Evolutionary conservation across 768 basidiomycete species (phyloP).

Genomic region (Rubroboletus satanas): DNA sequence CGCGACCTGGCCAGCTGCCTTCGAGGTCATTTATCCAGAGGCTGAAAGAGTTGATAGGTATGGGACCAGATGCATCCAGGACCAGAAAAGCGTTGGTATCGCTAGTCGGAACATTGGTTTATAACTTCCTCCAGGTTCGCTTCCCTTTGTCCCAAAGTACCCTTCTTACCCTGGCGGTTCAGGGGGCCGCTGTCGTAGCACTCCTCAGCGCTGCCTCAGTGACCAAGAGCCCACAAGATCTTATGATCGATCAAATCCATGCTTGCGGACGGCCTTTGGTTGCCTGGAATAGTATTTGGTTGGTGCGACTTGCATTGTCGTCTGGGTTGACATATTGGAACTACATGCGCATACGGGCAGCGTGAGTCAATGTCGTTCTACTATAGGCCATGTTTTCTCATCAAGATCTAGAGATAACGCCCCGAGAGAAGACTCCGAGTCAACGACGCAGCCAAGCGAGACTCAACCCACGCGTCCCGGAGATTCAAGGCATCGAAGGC

Average conservation of each 20-base stretch:
- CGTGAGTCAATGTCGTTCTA: conserved; percentile 19
- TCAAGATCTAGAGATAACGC: conserved; percentile 16
- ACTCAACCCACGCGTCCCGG: conserved; percentile 6
- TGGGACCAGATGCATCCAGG: conserved; percentile 49
- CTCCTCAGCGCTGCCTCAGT: conserved; percentile 47
- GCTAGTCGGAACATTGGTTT: conserved; percentile 47
- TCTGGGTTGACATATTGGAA: conserved; percentile 54
- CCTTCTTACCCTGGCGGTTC: conserved; percentile 3
- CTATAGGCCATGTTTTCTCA: conserved; percentile 8
- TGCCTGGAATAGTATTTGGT: conserved; percentile 64
- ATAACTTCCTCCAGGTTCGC: conserved; percentile 53
- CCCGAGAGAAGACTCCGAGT: conserved; percentile 30
- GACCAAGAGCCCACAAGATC: conserved; percentile 42
- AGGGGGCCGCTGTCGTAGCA: conserved; percentile 52
- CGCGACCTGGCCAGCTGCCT: conserved; percentile 7
- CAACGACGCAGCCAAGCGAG: conserved; percentile 25
- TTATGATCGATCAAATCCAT: conserved; percentile 48
- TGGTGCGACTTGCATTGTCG: conserved; percentile 49
- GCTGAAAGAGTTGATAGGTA: conserved; percentile 43
- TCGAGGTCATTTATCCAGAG: conserved; percentile 20
- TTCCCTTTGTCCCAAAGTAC: neutral
- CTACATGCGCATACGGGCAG: conserved; percentile 37
- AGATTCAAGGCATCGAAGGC: conserved; percentile 17
- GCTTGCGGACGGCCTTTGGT: conserved; percentile 66
- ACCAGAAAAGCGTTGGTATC: conserved; percentile 52